A percentile compares a stretch with the other conserved stretches of the same genome.
Evolutionary conservation across 2,329 filamentous ascomycete species (phyloP).

Genomic region (Blastomyces percursus): DNA sequence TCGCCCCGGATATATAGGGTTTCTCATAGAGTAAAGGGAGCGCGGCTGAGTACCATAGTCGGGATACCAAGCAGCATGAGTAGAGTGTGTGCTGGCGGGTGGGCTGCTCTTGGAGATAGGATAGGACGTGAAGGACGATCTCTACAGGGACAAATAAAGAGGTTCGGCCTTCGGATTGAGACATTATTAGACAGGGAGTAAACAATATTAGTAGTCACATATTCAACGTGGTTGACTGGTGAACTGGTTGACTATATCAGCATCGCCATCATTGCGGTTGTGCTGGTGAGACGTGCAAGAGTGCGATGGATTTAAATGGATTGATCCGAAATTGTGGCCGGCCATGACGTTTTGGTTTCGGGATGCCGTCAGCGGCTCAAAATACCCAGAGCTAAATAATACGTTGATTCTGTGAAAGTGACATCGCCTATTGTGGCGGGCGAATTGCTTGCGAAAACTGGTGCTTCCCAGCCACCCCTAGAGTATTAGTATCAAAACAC

Average conservation of each 20-base stretch:
- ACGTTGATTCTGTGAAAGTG: not conserved
- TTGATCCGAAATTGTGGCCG: not conserved
- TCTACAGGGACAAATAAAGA: constrained; percentile 43
- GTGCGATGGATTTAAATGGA: too few species aligned
- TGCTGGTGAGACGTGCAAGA: not conserved
- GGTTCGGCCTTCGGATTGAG: constrained; percentile 16
- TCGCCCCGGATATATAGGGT: constrained; percentile 42
- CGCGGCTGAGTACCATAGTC: constrained; percentile 47
- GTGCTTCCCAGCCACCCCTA: too few species aligned
- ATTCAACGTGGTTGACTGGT: not conserved
- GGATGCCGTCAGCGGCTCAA: constrained; percentile 2
- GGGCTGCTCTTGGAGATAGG: constrained; percentile 29
- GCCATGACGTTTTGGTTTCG: not conserved
- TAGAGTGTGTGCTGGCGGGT: constrained; percentile 39
- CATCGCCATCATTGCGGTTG: not conserved
- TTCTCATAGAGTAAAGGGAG: constrained; percentile 42
- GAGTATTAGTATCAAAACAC: too few species aligned
- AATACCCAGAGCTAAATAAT: not conserved
- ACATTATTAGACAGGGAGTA: not conserved
- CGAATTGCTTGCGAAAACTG: too few species aligned
- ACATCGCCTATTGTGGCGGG: too few species aligned
- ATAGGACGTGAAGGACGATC: constrained; percentile 42
- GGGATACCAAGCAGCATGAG: constrained; percentile 43
- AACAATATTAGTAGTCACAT: not conserved
- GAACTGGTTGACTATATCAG: not conserved